Evolutionary conservation across 1,284 basidiomycete genomes (phyloP).

Genomic region (Quambalaria eucalypti): DNA sequence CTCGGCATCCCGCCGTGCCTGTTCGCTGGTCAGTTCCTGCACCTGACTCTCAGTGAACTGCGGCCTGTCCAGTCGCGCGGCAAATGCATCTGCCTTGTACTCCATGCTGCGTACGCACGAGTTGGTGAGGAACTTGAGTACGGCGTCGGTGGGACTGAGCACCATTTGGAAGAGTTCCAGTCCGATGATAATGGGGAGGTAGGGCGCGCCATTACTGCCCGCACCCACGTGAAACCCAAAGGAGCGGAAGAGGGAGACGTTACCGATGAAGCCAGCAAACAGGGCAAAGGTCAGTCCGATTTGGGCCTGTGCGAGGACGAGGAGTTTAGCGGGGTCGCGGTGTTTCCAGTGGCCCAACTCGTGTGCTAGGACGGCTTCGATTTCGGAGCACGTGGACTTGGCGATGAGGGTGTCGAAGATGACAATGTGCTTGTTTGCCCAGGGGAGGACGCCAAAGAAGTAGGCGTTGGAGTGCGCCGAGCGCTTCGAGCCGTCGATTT

Average conservation of each 20-base stretch:
- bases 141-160: conserved; percentile 32
- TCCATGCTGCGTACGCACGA: conserved; percentile 35
- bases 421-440: conserved; percentile 56
- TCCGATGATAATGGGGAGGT: conserved; percentile 40
- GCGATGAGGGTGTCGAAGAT: conserved; percentile 94
- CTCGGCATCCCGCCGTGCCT: neutral
- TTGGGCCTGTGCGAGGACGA: conserved; percentile 75
- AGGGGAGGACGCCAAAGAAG: conserved; percentile 45
- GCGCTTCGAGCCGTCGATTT: conserved; percentile 92
- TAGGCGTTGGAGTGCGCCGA: conserved; percentile 83
- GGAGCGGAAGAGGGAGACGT: conserved; percentile 63
- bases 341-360: conserved; percentile 68
- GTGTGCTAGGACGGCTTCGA: conserved; percentile 56
- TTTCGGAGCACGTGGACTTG: conserved; percentile 64
- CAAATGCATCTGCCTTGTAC: conserved; percentile 32
- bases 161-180: conserved; percentile 45
- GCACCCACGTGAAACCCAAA: conserved; percentile 63
- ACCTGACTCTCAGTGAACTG: neutral
- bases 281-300: conserved; percentile 74
- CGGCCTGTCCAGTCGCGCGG: neutral
- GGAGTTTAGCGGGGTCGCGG: conserved; percentile 77
- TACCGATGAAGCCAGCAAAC: conserved; percentile 85
- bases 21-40: neutral
- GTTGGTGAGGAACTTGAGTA: conserved; percentile 38
- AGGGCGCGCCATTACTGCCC: conserved; percentile 4